Base-by-base conservation (phyloP, 441 rosid genomes). In the Gossypium schwendimanii region DNA sequence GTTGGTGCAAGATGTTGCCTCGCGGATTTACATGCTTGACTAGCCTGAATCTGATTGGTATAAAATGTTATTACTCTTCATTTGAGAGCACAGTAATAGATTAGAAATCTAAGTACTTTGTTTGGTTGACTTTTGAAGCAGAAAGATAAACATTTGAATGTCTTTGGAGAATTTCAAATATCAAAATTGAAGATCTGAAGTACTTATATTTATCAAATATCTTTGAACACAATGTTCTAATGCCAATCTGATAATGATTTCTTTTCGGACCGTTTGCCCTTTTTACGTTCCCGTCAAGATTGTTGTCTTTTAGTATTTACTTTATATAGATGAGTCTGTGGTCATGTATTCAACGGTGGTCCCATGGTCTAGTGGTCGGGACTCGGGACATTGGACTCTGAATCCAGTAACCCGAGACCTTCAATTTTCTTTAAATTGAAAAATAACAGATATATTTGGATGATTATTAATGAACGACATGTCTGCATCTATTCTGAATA, bases 1-100 rank as follows among this genome's bases (percentile, higher is more conserved):
- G 98, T 81, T 92, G 86, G 93, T 92, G 76, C 97, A 94, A 83
- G 98, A 94, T 75, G 84, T 91, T 55, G 98, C 96, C 49, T 94
- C 97, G 9, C 80, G 97, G 73, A 91, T 94, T 76, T 94, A 92
- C 73, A 80, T 88, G 91, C 97, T 94, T 55, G 92, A 89, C 74
- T 91, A 80, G 75, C 63, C 4, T 2, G 18, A 20, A 41, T 41
- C 50, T 63, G 69, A 41, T 41, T 63, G 11, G 23, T 65, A 6
- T 65, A 21, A 23, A 65, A 21, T 70, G 17, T 63, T 55, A 14
- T 36, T 2, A 53, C 41, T 2, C 36, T 70, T 57, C 39, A 18
- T 39, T 36, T 41, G 33, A 28, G 18, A 64, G 2, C 33, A 63
- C 39, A 33, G 8, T 33, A 6, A 33, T 18, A 17, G 6, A 33